Conservation (phyloP, 2,329 filamentous ascomycete species). For the Fusarium cyanostomum region DNA sequence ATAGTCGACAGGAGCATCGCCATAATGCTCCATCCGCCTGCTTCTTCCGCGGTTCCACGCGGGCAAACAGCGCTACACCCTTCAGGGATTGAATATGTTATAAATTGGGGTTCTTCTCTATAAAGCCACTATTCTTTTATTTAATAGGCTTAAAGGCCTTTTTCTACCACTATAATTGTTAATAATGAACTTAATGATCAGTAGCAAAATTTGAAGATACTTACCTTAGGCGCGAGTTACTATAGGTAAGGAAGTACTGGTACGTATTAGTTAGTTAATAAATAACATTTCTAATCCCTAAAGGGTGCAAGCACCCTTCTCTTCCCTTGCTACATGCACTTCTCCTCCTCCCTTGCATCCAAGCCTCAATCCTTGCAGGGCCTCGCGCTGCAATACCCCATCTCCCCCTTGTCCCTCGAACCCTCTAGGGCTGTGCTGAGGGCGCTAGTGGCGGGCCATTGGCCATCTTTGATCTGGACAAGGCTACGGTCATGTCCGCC, state of each 20-base stretch:
- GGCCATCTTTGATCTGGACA: slow-evolving; percentile 18
- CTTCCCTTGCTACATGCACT: not conserved
- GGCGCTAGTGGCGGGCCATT: slow-evolving; percentile 16
- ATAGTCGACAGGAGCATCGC: slow-evolving; percentile 1
- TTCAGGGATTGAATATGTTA: no score
- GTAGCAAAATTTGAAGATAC: no score
- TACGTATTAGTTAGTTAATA: no score
- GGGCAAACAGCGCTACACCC: not conserved
- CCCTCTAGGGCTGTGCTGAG: slow-evolving; percentile 39
- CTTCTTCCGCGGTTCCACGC: not conserved
- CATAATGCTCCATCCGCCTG: slow-evolving; percentile 3
- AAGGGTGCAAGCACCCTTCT: not conserved
- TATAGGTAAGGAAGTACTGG: no score
- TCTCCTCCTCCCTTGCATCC: slow-evolving; percentile 20
- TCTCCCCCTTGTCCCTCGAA: slow-evolving; percentile 9
- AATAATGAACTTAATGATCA: no score
- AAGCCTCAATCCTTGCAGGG: slow-evolving; percentile 12
- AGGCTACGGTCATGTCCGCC: slow-evolving; percentile 29
- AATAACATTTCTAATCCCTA: no score
- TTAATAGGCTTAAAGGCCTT: no score
- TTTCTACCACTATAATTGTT: no score
- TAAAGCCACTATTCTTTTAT: no score
- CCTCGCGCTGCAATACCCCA: slow-evolving; percentile 10
- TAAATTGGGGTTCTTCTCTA: no score
- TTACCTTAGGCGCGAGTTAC: no score